These are phyloP conservation scores for Ophiocordyceps robertsii DNA, from an alignment of 2,329 filamentous ascomycete genomes.

Conservation along the genomic window DNA sequence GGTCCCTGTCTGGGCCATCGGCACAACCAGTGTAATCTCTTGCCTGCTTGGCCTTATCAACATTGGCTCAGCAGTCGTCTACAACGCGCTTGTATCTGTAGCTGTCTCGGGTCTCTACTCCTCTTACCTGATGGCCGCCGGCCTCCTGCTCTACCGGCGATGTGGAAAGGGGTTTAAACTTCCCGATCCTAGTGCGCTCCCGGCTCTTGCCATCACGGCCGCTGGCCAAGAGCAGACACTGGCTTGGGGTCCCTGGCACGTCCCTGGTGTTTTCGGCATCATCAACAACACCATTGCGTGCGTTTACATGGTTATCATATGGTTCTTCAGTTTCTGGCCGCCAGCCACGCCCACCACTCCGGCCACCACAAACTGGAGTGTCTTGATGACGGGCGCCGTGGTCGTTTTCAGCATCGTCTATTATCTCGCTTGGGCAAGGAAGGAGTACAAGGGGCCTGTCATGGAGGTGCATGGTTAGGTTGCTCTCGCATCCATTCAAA, in stretches of 20 bases:
- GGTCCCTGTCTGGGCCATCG: conserved; percentile 14
- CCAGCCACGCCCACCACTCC: conserved; percentile 11
- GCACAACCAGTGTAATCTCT: conserved; percentile 12
- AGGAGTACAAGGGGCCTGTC: conserved; percentile 32
- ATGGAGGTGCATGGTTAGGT: conserved; percentile 11
- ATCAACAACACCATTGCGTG: conserved; percentile 41
- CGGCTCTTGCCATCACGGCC: conserved; percentile 14
- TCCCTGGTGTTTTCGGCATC: conserved; percentile 35
- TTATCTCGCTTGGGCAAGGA: conserved; percentile 26
- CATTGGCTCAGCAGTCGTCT: conserved; percentile 16
- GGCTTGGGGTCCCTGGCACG: conserved; percentile 41
- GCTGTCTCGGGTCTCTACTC: conserved; percentile 16
- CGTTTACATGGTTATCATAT: conserved; percentile 36
- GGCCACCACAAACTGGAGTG: conserved; percentile 31
- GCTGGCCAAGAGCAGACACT: conserved; percentile 10
- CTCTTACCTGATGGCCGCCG: conserved; percentile 16
- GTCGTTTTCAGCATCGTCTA: conserved; percentile 31
- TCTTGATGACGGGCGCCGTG: conserved; percentile 27
- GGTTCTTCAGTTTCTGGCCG: conserved; percentile 44
- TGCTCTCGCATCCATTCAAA: no score
- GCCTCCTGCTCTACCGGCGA: conserved; percentile 15
- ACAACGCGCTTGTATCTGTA: conserved; percentile 15
- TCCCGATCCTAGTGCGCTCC: conserved; percentile 10
- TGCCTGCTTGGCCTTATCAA: conserved; percentile 19
- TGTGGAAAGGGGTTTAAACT: conserved; percentile 12